Conservation (phyloP, 2,329 filamentous ascomycete genomes). For the Trichoderma aggressivum region DNA sequence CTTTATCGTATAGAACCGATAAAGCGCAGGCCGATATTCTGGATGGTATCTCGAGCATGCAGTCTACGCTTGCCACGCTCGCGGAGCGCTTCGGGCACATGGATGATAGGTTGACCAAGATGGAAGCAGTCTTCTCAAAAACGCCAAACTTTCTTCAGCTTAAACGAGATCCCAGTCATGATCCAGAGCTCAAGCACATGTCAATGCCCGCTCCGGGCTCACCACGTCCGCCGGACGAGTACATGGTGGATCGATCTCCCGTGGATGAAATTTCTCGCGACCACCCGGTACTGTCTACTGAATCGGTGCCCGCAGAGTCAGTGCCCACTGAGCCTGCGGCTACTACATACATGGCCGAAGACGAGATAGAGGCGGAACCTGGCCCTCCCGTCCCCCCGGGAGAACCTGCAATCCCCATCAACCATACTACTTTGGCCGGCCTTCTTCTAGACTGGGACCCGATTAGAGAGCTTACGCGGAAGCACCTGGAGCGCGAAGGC, state of each 20-base stretch:
- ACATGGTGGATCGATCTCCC: constrained; percentile 22
- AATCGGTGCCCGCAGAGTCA: constrained; percentile 21
- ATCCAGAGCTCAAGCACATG: constrained; percentile 27
- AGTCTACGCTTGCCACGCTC: constrained; percentile 36
- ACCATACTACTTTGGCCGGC: constrained; percentile 88
- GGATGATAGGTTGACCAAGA: constrained; percentile 36
- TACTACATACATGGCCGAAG: constrained; percentile 37
- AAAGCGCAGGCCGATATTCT: constrained; percentile 60
- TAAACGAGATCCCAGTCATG: constrained; percentile 27
- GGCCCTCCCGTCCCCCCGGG: constrained; percentile 53
- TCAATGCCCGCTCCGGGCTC: constrained; percentile 25
- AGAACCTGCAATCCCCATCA: constrained; percentile 70
- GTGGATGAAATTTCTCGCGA: constrained; percentile 26
- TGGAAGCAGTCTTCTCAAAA: constrained; percentile 32
- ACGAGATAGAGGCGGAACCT: constrained; percentile 50
- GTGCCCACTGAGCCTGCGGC: constrained; percentile 25
- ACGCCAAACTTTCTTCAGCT: constrained; percentile 15
- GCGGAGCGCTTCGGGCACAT: constrained; percentile 38
- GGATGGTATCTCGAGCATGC: constrained; percentile 48
- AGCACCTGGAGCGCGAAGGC: constrained; percentile 45
- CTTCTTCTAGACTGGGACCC: constrained; percentile 71
- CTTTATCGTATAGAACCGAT: constrained; percentile 44
- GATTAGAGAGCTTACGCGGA: constrained; percentile 61
- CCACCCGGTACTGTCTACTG: constrained; percentile 24
- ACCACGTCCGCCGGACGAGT: constrained; percentile 20